Conservation (phyloP, 768 basidiomycete genomes). For the Xerocomus spinulosus region DNA sequence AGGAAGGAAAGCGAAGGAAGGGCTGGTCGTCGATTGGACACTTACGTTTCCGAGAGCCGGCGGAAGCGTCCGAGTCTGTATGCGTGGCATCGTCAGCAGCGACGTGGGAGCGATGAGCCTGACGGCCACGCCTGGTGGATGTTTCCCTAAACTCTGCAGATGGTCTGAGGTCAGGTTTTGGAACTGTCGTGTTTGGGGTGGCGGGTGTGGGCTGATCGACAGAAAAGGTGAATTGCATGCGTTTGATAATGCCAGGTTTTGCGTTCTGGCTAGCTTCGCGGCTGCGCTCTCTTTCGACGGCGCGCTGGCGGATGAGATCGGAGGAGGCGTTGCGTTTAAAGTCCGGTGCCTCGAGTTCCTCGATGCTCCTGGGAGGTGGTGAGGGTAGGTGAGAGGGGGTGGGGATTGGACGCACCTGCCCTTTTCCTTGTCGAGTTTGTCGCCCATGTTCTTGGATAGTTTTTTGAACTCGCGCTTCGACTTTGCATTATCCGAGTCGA, state of each 20-base stretch:
- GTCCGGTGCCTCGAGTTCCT: conserved; percentile 79
- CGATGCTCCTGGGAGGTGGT: conserved; percentile 60
- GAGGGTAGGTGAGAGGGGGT: conserved; percentile 15
- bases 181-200: conserved; percentile 39
- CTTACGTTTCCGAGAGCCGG: conserved; percentile 28
- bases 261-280: conserved; percentile 64
- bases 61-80: conserved; percentile 21
- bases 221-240: conserved; percentile 89
- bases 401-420: conserved; percentile 54
- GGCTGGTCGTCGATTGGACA: conserved; percentile 23
- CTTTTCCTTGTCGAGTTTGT: conserved; percentile 91
- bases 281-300: conserved; percentile 75
- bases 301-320: conserved; percentile 76
- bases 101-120: conserved; percentile 35
- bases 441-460: conserved; percentile 82
- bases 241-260: conserved; percentile 69
- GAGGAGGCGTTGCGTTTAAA: conserved; percentile 76
- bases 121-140: conserved; percentile 35
- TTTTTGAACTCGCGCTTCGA: conserved; percentile 87
- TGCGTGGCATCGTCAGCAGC: conserved; percentile 25
- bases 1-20: conserved; percentile 62
- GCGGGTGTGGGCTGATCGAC: conserved; percentile 63
- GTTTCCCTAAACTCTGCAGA: conserved; percentile 60
- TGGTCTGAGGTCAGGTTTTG: conserved; percentile 65
- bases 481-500: conserved; percentile 86